Conservation (phyloP, 345 rosid genomes). For the Erysimum cheiranthoides region DNA sequence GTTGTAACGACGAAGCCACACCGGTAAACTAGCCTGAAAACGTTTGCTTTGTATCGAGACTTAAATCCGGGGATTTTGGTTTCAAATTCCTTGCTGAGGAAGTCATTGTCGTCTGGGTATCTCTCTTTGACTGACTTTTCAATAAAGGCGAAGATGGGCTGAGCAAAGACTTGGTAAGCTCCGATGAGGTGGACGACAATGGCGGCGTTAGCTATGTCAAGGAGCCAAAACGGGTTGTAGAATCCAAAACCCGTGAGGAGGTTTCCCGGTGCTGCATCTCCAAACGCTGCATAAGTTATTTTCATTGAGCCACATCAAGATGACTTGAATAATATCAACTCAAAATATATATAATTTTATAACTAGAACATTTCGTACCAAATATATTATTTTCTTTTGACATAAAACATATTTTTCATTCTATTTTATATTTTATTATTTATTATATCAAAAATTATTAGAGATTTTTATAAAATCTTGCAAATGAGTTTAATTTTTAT, state of each 20-base stretch:
- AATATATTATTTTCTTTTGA: too few species aligned
- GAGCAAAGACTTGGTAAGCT: conserved; percentile 80
- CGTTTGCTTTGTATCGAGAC: conserved; percentile 52
- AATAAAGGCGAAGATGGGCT: conserved; percentile 72
- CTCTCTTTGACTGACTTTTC: conserved; percentile 51
- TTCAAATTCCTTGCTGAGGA: conserved; percentile 57
- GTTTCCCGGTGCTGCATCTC: conserved; percentile 72
- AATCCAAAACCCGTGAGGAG: conserved; percentile 81
- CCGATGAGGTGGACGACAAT: conserved; percentile 74
- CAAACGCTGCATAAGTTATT: conserved; percentile 77
- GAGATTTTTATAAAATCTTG: too few species aligned
- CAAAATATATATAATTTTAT: too few species aligned
- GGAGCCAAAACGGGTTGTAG: conserved; percentile 77
- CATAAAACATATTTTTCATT: too few species aligned
- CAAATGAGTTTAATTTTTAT: too few species aligned
- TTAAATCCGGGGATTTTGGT: conserved; percentile 52
- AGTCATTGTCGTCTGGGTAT: conserved; percentile 52
- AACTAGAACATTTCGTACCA: too few species aligned
- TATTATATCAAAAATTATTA: too few species aligned
- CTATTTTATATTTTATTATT: too few species aligned
- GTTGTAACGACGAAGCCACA: conserved; percentile 60
- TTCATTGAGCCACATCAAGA: conserved; percentile 77
- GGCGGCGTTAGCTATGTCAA: conserved; percentile 72
- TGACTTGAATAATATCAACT: too few species aligned
- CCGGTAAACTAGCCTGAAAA: conserved; percentile 68